These are phyloP conservation scores for Didymella sp. DNA, from an alignment of 2,329 filamentous ascomycete genomes.

Conservation along the genomic window DNA sequence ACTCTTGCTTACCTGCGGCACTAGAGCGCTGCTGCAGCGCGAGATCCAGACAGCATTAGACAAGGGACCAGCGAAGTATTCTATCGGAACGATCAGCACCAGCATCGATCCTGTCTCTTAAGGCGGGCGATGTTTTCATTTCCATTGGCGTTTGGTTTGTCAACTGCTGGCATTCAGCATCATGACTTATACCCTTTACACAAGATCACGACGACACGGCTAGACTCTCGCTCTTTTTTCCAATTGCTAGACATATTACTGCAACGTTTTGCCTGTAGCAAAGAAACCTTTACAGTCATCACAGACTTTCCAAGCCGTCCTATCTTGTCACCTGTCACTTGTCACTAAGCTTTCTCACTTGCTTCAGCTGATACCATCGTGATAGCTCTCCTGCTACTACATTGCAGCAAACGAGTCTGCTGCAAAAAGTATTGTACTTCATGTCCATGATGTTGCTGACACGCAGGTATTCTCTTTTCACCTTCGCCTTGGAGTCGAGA, in stretches of 20 bases:
- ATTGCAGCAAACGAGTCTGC: too few relatives aligned
- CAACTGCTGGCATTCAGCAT: conserved; percentile 1
- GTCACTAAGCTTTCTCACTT: neutral
- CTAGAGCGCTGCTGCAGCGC: conserved; percentile 7
- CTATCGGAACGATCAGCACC: neutral
- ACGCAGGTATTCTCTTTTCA: neutral
- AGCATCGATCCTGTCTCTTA: neutral
- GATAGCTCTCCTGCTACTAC: neutral
- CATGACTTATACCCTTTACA: conserved; percentile 13
- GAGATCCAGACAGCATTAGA: conserved; percentile 3
- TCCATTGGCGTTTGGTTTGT: neutral
- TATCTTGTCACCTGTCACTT: neutral
- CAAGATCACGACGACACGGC: conserved; percentile 9
- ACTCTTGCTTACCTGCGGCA: neutral
- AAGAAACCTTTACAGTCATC: neutral
- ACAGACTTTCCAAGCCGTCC: neutral
- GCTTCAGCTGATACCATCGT: neutral
- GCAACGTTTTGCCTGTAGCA: neutral
- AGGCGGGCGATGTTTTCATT: neutral
- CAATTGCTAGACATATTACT: neutral
- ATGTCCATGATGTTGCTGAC: neutral
- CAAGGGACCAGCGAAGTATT: conserved; percentile 10
- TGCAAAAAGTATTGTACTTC: neutral
- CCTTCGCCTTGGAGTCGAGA: neutral
- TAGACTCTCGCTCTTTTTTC: neutral